phyloP scores from a whole-genome alignment of 805 yeast species.

The Kazachstania bromeliacearum region DNA sequence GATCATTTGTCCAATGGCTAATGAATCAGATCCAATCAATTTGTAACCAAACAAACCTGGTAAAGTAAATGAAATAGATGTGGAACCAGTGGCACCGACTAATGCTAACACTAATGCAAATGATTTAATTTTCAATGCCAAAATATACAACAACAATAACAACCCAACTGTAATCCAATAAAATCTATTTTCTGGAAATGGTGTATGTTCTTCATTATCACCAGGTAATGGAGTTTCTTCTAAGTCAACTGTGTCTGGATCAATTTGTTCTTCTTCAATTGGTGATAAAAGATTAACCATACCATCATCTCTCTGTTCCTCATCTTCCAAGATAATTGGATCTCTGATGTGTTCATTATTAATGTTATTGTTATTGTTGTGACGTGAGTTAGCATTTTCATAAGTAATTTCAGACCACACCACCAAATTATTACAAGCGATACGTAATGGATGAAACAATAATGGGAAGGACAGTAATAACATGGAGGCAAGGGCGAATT shows the following conservation, averaged over 20 bases:
- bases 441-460: slow-evolving; percentile 73
- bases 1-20: slow-evolving; percentile 24
- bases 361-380: neutral
- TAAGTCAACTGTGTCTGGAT: neutral
- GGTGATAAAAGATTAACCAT: neutral
- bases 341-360: neutral
- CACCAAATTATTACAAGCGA: slow-evolving; percentile 57
- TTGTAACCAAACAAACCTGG: slow-evolving; percentile 84
- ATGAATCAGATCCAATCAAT: slow-evolving; percentile 38
- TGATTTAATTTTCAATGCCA: slow-evolving; percentile 61
- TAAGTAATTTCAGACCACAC: slow-evolving; percentile 34
- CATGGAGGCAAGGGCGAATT: slow-evolving; percentile 58
- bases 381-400: neutral
- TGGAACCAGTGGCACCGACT: slow-evolving; percentile 91
- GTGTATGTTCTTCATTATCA: slow-evolving; percentile 11
- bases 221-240: slow-evolving; percentile 5
- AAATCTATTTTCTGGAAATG: slow-evolving; percentile 18
- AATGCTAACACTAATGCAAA: slow-evolving; percentile 75
- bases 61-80: slow-evolving; percentile 79
- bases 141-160: slow-evolving; percentile 44
- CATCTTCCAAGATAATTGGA: slow-evolving; percentile 4
- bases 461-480: slow-evolving; percentile 69
- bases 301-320: neutral
- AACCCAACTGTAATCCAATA: slow-evolving; percentile 34
- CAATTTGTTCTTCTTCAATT: neutral